Evolutionary conservation across 768 basidiomycete species (phyloP).

Genomic region (Trametes cingulata): DNA sequence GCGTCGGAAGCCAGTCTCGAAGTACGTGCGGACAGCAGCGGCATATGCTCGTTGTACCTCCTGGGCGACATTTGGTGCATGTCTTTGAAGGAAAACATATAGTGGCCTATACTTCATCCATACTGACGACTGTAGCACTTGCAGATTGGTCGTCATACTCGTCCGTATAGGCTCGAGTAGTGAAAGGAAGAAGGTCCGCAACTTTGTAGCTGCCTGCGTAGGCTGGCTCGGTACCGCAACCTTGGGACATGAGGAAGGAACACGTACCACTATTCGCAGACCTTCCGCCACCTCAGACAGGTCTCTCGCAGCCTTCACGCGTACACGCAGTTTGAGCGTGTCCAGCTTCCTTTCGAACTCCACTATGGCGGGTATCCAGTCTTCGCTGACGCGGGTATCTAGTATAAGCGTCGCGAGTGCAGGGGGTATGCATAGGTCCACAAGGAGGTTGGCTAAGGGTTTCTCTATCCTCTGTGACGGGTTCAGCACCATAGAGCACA

Average conservation of each 20-base stretch:
- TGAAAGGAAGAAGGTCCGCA: conserved; percentile 82
- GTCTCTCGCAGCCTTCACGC: conserved; percentile 87
- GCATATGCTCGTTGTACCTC: conserved; percentile 90
- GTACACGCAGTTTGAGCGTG: conserved; percentile 66
- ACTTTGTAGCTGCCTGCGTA: conserved; percentile 80
- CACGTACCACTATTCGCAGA: conserved; percentile 80
- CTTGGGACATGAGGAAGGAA: background rate
- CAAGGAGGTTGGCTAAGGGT: conserved; percentile 78
- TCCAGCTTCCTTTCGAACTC: conserved; percentile 79
- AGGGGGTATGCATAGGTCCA: conserved; percentile 83
- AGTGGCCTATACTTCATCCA: conserved; percentile 81
- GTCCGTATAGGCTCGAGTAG: conserved; percentile 80
- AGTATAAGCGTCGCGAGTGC: conserved; percentile 72
- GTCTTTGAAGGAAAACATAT: conserved; percentile 82
- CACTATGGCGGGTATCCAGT: conserved; percentile 83
- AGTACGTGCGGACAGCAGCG: conserved; percentile 82
- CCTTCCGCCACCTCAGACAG: conserved; percentile 84
- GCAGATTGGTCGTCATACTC: conserved; percentile 89
- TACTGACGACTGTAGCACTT: conserved; percentile 86
- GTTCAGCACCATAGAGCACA: conserved; percentile 5
- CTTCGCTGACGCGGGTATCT: conserved; percentile 81
- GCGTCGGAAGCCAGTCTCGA: conserved; percentile 92
- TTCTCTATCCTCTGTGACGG: conserved; percentile 77
- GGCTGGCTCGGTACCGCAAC: background rate
- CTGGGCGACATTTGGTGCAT: conserved; percentile 76